Evolutionary conservation across 2,329 filamentous ascomycete species (phyloP), one percentile per base, ranked within the genome.

Genomic region (Chaetomium sp.): DNA sequence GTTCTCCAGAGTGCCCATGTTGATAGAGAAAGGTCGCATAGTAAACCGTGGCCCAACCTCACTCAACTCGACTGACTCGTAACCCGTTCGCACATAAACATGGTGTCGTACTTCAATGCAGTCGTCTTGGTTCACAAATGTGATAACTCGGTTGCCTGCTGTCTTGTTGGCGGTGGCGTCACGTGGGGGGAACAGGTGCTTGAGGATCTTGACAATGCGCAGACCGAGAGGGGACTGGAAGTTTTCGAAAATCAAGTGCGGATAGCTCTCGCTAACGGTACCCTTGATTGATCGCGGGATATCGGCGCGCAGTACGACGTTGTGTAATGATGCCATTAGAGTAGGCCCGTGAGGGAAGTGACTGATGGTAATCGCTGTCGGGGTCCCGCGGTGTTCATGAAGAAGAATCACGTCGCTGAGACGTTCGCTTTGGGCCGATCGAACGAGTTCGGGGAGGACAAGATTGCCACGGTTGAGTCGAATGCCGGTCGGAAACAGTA

Each of bases 11-110:
- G 92, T 95, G 12, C 94, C 92, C 52, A 86, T 87, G 47, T 91
- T 81, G 59, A 99, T 96, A 74, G 97, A 90, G 68, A 97, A 99
- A 52, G 91, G 76, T 63, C 90, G 80, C 90, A 97, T 94, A n/a
- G 91, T 96, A 89, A 97, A 96, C 55, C 94, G 80, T 1, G 94
- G 94, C 0, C 92, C 91, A 50, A 95, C 90, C 70, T 96, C 91
- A 11, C 88, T 86, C 64, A 96, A 73, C 71, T 95, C 91, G 2
- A 97, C 89, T 56, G 87, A 89, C 67, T 95, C 86, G 68, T 92
- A 94, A 0, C 89, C 87, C 0, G 94, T 97, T 69, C 89, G 86
- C 14, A 99, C 92, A 68, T 96, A 99, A 2, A 99, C 91, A 69
- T 81, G 72, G 55, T 95, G 90, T 4, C 94, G 82, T 46, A 99